A percentile compares a stretch with the other conserved stretches of the same genome.
phyloP scores from a whole-genome alignment of 2,329 filamentous ascomycete species.

The Xylariaceae sp. region DNA sequence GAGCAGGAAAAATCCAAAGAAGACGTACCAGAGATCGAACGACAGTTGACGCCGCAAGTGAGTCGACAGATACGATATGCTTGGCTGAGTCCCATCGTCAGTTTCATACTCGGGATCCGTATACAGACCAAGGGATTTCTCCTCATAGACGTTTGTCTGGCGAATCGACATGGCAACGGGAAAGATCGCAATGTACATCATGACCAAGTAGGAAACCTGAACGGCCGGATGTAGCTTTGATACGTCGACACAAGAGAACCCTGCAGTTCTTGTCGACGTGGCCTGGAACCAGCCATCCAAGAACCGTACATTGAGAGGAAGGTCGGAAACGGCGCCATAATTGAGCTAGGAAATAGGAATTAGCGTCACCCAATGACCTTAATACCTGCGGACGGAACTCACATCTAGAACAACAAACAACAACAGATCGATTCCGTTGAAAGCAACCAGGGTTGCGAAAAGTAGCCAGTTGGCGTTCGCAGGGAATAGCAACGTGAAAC shows the following conservation, averaged over 20 bases:
- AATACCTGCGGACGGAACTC: slow-evolving; percentile 33
- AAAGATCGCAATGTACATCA: slow-evolving; percentile 99
- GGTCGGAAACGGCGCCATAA: slow-evolving; percentile 57
- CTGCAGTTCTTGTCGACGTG: slow-evolving; percentile 81
- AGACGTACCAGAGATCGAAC: slow-evolving; percentile 97
- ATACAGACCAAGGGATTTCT: slow-evolving; percentile 76
- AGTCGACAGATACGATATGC: slow-evolving; percentile 79
- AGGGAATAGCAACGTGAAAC: slow-evolving; percentile 92
- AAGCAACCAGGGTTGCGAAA: slow-evolving; percentile 72
- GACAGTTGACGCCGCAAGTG: slow-evolving; percentile 91
- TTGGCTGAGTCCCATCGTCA: slow-evolving; percentile 47
- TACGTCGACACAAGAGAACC: slow-evolving; percentile 77
- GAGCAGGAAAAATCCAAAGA: slow-evolving; percentile 87
- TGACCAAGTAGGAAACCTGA: slow-evolving; percentile 89
- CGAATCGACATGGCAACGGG: slow-evolving; percentile 94
- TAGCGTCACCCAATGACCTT: background rate
- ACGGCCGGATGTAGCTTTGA: slow-evolving; percentile 78
- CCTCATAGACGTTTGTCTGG: slow-evolving; percentile 93
- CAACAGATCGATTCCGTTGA: slow-evolving; percentile 81
- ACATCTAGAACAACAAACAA: slow-evolving; percentile 92
- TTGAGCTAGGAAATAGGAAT: slow-evolving; percentile 52
- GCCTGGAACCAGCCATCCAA: slow-evolving; percentile 89
- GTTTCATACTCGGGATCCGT: slow-evolving; percentile 41
- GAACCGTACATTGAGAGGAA: slow-evolving; percentile 70
- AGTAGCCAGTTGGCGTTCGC: slow-evolving; percentile 92